Percentiles rank a stretch among this genome's conserved stretches.
phyloP scores from a whole-genome alignment of 208 protist genomes.

The Naegleria gruberi region DNA sequence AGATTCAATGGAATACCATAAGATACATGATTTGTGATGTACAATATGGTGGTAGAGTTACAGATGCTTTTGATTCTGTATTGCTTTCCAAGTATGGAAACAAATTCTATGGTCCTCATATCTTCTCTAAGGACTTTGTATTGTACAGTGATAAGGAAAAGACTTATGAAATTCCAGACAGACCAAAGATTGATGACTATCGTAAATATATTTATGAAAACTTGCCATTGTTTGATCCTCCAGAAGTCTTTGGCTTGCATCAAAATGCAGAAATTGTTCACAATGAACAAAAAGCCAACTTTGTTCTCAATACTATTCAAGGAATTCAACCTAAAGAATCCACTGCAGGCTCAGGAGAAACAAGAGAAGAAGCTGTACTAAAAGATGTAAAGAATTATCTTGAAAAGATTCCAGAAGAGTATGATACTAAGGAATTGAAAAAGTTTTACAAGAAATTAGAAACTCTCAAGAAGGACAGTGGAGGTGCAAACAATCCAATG shows the following conservation, averaged over 20 bases:
- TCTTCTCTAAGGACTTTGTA: slow-evolving; percentile 44
- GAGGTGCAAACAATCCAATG: slow-evolving; percentile 34
- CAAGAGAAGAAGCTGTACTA: slow-evolving; percentile 40
- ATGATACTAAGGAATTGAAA: slow-evolving; percentile 36
- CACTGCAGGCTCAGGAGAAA: slow-evolving; percentile 27
- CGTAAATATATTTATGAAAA: slow-evolving; percentile 37
- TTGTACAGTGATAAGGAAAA: slow-evolving; percentile 36
- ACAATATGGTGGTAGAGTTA: slow-evolving; percentile 77
- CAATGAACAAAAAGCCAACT: slow-evolving; percentile 8
- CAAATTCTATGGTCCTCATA: slow-evolving; percentile 43
- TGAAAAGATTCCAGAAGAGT: slow-evolving; percentile 43
- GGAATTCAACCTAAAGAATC: slow-evolving; percentile 49
- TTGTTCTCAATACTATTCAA: slow-evolving; percentile 54
- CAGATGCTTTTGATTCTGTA: slow-evolving; percentile 62
- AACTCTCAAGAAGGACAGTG: slow-evolving; percentile 6
- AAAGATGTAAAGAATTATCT: slow-evolving; percentile 38
- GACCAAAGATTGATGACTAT: slow-evolving; percentile 30
- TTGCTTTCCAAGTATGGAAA: slow-evolving; percentile 60
- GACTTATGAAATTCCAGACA: slow-evolving; percentile 37
- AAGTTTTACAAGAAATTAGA: not conserved
- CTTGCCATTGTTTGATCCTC: slow-evolving; percentile 52
- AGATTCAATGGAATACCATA: slow-evolving; percentile 60
- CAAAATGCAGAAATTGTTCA: slow-evolving; percentile 50
- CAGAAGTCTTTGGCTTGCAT: slow-evolving; percentile 70
- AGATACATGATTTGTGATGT: slow-evolving; percentile 75